These are phyloP conservation scores for Podospora conica DNA, from an alignment of 495 filamentous ascomycete genomes.

Conservation along the genomic window DNA sequence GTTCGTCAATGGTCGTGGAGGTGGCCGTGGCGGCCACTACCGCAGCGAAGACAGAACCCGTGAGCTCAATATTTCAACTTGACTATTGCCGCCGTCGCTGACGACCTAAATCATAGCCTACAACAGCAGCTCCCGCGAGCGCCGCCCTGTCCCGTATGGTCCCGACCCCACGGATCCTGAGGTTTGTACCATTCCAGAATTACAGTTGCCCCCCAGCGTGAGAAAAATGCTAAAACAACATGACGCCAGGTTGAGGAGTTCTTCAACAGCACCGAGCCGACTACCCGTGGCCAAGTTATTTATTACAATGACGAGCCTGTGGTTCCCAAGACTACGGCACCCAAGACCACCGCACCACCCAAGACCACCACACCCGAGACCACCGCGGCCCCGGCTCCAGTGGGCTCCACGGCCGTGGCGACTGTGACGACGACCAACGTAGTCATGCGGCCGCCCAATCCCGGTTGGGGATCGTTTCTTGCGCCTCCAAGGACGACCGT, in stretches of 20 bases:
- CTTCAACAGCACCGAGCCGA: background rate
- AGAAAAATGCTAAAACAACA: background rate
- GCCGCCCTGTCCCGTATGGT: background rate
- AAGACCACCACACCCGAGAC: background rate
- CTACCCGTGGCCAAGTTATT: background rate
- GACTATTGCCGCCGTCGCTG: background rate
- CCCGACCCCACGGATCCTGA: background rate
- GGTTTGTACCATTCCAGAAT: background rate
- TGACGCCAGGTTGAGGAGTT: background rate
- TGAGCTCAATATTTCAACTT: background rate
- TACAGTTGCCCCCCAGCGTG: background rate
- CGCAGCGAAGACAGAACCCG: background rate
- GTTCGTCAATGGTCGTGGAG: background rate
- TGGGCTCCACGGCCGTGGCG: background rate
- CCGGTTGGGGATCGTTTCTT: background rate
- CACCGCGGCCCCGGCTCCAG: background rate
- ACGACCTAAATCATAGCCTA: background rate
- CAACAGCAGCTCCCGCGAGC: background rate
- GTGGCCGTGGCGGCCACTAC: conserved; percentile 1
- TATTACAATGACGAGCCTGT: background rate
- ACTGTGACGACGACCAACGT: background rate
- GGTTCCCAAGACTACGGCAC: background rate
- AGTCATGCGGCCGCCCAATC: background rate
- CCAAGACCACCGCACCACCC: background rate
- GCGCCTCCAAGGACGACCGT: no score